A percentile compares a stretch with the other conserved stretches of the same genome.
phyloP scores from a whole-genome alignment of 78 protist genomes.

The Salpingoeca rosetta region DNA sequence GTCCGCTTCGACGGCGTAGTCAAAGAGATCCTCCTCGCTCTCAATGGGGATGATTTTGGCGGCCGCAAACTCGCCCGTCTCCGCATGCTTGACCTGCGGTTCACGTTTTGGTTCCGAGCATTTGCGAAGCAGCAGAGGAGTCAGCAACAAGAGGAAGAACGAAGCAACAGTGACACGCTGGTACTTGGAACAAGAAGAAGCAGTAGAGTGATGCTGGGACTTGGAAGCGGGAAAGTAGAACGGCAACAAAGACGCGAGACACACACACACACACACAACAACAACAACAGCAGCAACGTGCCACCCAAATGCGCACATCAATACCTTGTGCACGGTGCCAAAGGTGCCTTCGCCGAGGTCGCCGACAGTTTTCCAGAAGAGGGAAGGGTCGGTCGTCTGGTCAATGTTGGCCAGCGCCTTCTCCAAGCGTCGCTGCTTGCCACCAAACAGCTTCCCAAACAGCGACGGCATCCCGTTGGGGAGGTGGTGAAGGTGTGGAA shows the following conservation, averaged over 20 bases:
- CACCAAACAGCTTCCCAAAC: too few species aligned
- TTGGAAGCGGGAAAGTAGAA: too few species aligned
- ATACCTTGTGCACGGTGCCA: constrained; percentile 4
- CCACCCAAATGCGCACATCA: too few species aligned
- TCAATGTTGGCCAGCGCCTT: too few species aligned
- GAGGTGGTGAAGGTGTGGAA: too few species aligned
- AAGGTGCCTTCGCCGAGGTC: constrained; percentile 27
- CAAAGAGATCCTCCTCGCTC: not conserved
- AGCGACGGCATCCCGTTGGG: too few species aligned
- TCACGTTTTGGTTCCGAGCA: too few species aligned
- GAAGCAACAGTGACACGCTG: not conserved
- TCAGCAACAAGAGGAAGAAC: not conserved
- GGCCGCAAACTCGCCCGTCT: constrained; percentile 1
- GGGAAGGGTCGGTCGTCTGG: constrained; percentile 13
- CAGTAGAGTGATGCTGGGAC: not conserved
- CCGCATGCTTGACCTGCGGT: constrained; percentile 2
- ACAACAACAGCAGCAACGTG: too few species aligned
- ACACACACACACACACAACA: too few species aligned
- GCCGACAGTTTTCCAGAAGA: not conserved
- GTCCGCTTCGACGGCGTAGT: constrained; percentile 39
- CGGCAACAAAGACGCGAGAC: too few species aligned
- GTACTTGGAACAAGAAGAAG: not conserved
- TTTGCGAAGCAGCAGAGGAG: too few species aligned
- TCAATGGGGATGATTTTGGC: constrained; percentile 5
- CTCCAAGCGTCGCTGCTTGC: too few species aligned